A percentile compares a stretch with the other conserved stretches of the same genome.
Evolutionary conservation across 345 rosid species (phyloP).

Genomic region (Isatis tinctoria): DNA sequence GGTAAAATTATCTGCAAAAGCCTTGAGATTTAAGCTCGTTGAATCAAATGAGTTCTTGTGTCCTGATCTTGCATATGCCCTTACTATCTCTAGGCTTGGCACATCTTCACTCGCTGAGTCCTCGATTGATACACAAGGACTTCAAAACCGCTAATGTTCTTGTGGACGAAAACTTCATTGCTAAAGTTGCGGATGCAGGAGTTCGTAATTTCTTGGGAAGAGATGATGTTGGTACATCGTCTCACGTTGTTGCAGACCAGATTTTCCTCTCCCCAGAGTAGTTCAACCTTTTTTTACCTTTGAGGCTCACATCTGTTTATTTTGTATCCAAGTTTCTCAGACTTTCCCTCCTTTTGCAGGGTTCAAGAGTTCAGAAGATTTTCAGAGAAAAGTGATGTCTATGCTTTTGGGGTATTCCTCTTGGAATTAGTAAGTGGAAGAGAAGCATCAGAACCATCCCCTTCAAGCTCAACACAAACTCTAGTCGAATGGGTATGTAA

Average conservation of each 20-base stretch:
- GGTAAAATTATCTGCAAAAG: constrained; percentile 81
- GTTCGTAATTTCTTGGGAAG: constrained; percentile 74
- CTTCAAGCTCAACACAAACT: constrained; percentile 53
- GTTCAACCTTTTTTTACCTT: neutral
- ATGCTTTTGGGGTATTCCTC: constrained; percentile 91
- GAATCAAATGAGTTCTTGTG: constrained; percentile 9
- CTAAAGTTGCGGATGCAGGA: constrained; percentile 96
- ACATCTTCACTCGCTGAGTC: constrained; percentile 82
- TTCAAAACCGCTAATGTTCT: constrained; percentile 92
- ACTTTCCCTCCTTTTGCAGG: constrained; percentile 35
- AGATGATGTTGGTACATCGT: constrained; percentile 75
- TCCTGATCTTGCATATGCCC: constrained; percentile 23
- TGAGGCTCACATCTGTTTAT: neutral
- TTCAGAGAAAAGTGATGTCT: constrained; percentile 87
- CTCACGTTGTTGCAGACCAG: constrained; percentile 66
- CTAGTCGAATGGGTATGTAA: constrained; percentile 77
- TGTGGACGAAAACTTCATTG: constrained; percentile 80
- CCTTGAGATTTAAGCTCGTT: constrained; percentile 29
- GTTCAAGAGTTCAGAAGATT: constrained; percentile 78
- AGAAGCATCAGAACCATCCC: constrained; percentile 60
- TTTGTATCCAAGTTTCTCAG: constrained; percentile 10
- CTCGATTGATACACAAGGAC: constrained; percentile 79
- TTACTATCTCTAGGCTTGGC: constrained; percentile 65
- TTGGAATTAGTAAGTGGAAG: constrained; percentile 73
- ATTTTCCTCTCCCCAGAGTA: constrained; percentile 92